A percentile compares a stretch with the other conserved stretches of the same genome.
These are phyloP conservation scores for Starmera stellimalicola DNA, from an alignment of 1,139 yeast genomes.

Conservation along the genomic window DNA sequence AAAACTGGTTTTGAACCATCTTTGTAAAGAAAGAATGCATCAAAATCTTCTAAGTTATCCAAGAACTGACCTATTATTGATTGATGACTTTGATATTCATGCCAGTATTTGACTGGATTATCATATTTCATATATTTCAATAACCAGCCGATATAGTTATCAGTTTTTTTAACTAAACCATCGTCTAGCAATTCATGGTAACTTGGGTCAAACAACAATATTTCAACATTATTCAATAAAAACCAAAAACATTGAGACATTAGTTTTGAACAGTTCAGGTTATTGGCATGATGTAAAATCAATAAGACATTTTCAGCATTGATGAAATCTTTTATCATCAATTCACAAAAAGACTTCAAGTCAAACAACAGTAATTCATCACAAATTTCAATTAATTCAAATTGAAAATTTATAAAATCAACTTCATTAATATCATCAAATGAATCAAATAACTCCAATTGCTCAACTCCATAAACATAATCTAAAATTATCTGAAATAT, in stretches of 20 bases:
- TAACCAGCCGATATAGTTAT: conserved; percentile 21
- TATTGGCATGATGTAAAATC: conserved; percentile 45
- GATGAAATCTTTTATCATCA: conserved; percentile 51
- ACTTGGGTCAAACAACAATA: conserved; percentile 45
- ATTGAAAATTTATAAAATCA: conserved; percentile 42
- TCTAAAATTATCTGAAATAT: conserved; percentile 45
- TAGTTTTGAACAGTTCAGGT: conserved; percentile 43
- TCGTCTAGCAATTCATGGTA: conserved; percentile 16
- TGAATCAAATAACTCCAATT: conserved; percentile 35
- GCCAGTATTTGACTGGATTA: conserved; percentile 18
- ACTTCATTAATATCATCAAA: conserved; percentile 24
- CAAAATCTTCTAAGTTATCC: conserved; percentile 29
- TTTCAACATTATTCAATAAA: conserved; percentile 56
- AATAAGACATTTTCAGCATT: conserved; percentile 51
- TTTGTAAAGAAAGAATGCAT: conserved; percentile 40
- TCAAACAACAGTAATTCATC: conserved; percentile 57
- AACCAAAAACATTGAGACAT: conserved; percentile 59
- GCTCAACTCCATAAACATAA: conserved; percentile 50
- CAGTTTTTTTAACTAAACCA: conserved; percentile 23
- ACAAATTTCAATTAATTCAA: conserved; percentile 53
- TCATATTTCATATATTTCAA: conserved; percentile 10
- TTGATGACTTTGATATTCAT: conserved; percentile 14
- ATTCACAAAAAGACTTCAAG: conserved; percentile 53
- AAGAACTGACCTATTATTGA: conserved; percentile 21
- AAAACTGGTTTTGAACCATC: conserved; percentile 38